Base-by-base conservation (phyloP, 805 yeast genomes). In the Zygosaccharomyces bisporus region DNA sequence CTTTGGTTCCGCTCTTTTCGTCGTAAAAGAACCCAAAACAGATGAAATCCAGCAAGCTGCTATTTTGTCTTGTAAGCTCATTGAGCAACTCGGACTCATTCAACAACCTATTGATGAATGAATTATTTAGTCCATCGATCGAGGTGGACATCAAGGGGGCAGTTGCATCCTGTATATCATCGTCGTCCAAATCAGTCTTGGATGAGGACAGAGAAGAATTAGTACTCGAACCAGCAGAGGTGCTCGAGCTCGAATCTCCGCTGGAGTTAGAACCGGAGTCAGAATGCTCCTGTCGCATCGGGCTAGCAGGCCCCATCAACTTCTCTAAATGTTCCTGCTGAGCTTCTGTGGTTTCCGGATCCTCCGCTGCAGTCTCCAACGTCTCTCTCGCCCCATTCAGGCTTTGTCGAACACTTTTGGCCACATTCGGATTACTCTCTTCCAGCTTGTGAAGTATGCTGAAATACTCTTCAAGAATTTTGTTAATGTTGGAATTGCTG, bases 31-130 rank as follows among this genome's bases (percentile, higher is more conserved):
- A 71, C 1, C 75, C 75, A 44, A 70, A 63, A 47, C 80, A 72
- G 23, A 80, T 63, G 45, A 79, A 68, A 54, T 80, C 84, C 12
- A 80, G 35, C 29, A 65, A 44, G 12, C 54, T 57, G 43, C 65
- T 66, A 49, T 71, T 70, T 52, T 69, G 70, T 29, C 68, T 65
- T 16, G 69, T 62, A 39, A 73, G 50, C 35, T 63, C 67, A 35
- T 61, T 67, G 41, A 72, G 53, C n/a, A 73, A 56, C 44, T 67
- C 69, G 1, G 69, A 55, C 45, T 73, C 75, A 37, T 67, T 68
- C 30, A 73, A 50, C 1, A 69, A 48, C 33, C 58, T 53, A 35
- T 69, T 68, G 14, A 73, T 68, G 44, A 69, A 74, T 4, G 54
- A 50, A 31, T 50, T 51, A 42, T 55, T 54, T 20, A 61, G 46